phyloP scores from a whole-genome alignment of 2,329 filamentous ascomycete species.

The Myotisia sp. region DNA sequence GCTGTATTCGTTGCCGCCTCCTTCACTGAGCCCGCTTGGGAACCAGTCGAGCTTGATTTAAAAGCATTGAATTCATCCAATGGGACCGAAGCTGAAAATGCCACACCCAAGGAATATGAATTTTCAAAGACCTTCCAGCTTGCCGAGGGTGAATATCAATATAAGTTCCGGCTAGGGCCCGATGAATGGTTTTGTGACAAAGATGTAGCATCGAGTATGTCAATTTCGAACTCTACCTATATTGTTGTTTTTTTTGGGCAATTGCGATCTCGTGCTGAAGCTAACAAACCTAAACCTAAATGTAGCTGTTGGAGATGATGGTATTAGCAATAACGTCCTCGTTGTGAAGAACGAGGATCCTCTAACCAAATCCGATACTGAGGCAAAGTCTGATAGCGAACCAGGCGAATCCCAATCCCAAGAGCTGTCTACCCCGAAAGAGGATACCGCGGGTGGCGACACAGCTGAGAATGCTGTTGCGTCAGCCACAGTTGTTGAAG shows the following conservation, averaged over 20 bases:
- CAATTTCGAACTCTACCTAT: neutral
- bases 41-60: constrained; percentile 16
- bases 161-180: constrained; percentile 17
- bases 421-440: constrained; percentile 12
- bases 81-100: constrained; percentile 6
- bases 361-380: constrained; percentile 5
- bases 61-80: constrained; percentile 11
- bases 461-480: too few relatives aligned
- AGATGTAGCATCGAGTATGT: constrained; percentile 17
- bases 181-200: constrained; percentile 19
- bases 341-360: constrained; percentile 5
- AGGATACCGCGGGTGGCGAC: too few relatives aligned
- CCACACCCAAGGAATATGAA: constrained; percentile 11
- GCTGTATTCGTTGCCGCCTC: constrained; percentile 17
- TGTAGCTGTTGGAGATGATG: constrained; percentile 16
- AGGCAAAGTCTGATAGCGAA: constrained; percentile 9
- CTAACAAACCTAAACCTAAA: neutral
- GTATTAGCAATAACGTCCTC: constrained; percentile 14
- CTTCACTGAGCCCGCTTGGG: constrained; percentile 19
- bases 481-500: too few relatives aligned
- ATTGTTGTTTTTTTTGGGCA: neutral
- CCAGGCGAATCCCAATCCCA: neutral
- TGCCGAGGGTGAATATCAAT: constrained; percentile 16
- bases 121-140: constrained; percentile 10
- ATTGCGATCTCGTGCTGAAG: too few relatives aligned